Base-by-base conservation (phyloP, 2,329 filamentous ascomycete genomes). In the Aspergillus sp. region DNA sequence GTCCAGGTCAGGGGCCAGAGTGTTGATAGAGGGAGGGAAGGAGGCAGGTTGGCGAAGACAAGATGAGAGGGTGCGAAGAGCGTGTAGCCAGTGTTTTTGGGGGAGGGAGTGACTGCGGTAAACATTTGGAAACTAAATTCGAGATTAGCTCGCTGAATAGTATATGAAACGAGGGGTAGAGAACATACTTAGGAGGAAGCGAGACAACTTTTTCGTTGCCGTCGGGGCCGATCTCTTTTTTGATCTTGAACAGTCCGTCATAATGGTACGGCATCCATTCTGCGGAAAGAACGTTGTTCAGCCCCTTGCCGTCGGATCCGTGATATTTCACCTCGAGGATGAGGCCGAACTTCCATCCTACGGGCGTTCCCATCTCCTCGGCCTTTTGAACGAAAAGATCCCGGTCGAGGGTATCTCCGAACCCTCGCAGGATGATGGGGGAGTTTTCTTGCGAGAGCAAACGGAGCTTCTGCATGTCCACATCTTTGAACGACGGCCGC, bases 31-130 rank as follows among this genome's bases (percentile, higher is more conserved):
- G 74, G 70, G 2, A 80, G 65, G 55, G 72, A 73, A 0, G 67
- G 32, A 0, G 80, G 76, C 0, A 84, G 75, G 49, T 83, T 73
- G 32, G 77, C 75, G 69, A 83, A 83, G 16, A 86, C 69, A 0
- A 82, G 69, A 0, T 77, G 78, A 0, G 84, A 85, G 0, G 77
- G 79, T 0, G 82, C 80, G 64, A 86, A 85, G 1, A 86, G 71
- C 0, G 84, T 86, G 64, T 80, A 83, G 0, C 83, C 84, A 0
- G 80, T 83, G 11, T 82, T 75, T 49, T 77, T 77, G 0, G 84
- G 83, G 0, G 81, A 76, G 0, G 71, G 69, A 0, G 66, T 66
- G 1, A 63, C 45, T 73, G 76, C 63, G 76, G 55, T 57, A 49
- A 57, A 57, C 16, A 57, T 31, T 57, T 57, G 55, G 55, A 52